These are phyloP conservation scores for Curvularia lunata DNA, from an alignment of 2,329 filamentous ascomycete genomes.

Conservation along the genomic window DNA sequence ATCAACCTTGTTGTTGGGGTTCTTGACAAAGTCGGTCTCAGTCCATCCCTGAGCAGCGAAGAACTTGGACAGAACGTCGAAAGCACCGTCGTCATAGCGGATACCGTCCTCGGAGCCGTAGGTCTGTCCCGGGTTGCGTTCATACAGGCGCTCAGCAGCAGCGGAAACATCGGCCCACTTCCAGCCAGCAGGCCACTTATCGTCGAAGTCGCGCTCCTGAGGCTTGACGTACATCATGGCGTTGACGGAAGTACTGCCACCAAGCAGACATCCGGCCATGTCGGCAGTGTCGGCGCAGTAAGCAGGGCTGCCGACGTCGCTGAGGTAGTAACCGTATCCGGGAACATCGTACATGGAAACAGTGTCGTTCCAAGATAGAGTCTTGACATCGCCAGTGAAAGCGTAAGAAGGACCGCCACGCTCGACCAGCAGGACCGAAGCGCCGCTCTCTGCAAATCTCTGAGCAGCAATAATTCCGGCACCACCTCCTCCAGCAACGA, in stretches of 20 bases:
- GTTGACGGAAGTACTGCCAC: conserved; percentile 70
- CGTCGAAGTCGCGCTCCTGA: conserved; percentile 66
- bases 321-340: conserved; percentile 46
- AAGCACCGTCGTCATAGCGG: conserved; percentile 69
- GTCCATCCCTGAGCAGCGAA: conserved; percentile 66
- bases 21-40: conserved; percentile 66
- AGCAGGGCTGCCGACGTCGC: conserved; percentile 35
- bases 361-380: conserved; percentile 44
- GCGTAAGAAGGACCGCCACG: conserved; percentile 48
- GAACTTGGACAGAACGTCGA: conserved; percentile 66
- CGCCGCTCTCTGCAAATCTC: conserved; percentile 67
- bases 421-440: conserved; percentile 65
- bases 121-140: conserved; percentile 72
- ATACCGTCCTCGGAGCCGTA: conserved; percentile 69
- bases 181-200: conserved; percentile 75
- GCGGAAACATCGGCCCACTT: conserved; percentile 66
- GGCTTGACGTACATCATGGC: conserved; percentile 47
- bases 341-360: conserved; percentile 49
- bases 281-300: conserved; percentile 70
- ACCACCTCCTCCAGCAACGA: conserved; percentile 66
- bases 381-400: conserved; percentile 37
- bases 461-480: conserved; percentile 65
- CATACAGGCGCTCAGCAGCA: conserved; percentile 69
- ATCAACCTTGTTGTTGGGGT: conserved; percentile 67
- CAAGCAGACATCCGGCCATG: conserved; percentile 73